Base-by-base conservation (phyloP, 2,329 filamentous ascomycete species). In the Paracorniculantispora psalliotae region DNA sequence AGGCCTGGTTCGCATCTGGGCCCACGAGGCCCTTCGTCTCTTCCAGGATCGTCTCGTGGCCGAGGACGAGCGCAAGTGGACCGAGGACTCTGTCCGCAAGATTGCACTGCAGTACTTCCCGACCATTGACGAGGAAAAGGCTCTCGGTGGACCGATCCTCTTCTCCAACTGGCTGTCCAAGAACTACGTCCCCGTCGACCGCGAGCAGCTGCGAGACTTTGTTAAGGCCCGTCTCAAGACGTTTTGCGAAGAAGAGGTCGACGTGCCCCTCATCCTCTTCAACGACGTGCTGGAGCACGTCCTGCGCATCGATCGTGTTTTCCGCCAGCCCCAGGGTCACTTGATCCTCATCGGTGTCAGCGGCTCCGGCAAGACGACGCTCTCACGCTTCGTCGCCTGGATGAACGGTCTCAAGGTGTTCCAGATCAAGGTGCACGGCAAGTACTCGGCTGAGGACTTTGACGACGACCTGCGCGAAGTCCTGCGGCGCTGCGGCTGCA, bases 81-180 rank as follows among this genome's bases (percentile, higher is more conserved):
- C 94, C 0, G 89, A 94, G 41, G 90, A 96, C 62, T 86, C 89
- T 13, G 90, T 97, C 43, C 86, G 86, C 57, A 85, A 90, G 49
- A 93, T 97, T 67, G 94, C 94, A 0, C 76, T 94, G 44, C 90
- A 97, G 62, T 86, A 90, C 70, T 99, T 99, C 82, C 94, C 94
- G 0, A 96, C 87, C n/a, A 91, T 99, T 62, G 90, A 99, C 62
- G 90, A 97, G 65, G 82, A 89, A 46, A 89, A 91, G 72, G 92
- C 94, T 50, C 83, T 99, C 30, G 90, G 90, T 64, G 91, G 91
- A 0, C 96, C 94, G 0, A 97, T 99, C 57, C 79, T 99, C 59
- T 99, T 96, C 81, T 99, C 96, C 7, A 99, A 99, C 77, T 99
- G 94, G 94, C 82, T 99, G 6, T 97, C 93, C 13, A 97, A 96